phyloP scores from a whole-genome alignment of 2,329 filamentous ascomycete species.

The Xylariaceae sp. region DNA sequence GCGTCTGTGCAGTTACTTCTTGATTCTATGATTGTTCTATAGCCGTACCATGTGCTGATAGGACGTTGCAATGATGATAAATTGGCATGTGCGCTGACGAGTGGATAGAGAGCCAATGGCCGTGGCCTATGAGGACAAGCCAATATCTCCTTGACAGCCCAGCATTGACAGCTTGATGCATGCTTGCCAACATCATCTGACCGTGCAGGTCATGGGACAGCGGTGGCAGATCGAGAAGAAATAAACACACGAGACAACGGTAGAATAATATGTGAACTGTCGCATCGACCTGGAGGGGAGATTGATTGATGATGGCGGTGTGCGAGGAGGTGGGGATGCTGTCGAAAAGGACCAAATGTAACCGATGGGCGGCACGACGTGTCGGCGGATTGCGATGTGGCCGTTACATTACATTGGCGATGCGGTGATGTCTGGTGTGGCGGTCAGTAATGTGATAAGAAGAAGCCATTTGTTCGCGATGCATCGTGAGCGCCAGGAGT shows the following conservation, averaged over 20 bases:
- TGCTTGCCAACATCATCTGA: slow-evolving; percentile 12
- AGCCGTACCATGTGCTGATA: slow-evolving; percentile 23
- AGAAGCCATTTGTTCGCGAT: not conserved
- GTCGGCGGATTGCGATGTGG: slow-evolving; percentile 17
- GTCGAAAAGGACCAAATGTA: slow-evolving; percentile 19
- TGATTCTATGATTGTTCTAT: slow-evolving; percentile 12
- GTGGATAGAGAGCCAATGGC: not conserved
- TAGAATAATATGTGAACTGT: slow-evolving; percentile 16
- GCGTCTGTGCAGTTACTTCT: slow-evolving; percentile 21
- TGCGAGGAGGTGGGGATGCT: slow-evolving; percentile 28
- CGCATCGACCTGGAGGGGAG: slow-evolving; percentile 13
- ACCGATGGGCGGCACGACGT: slow-evolving; percentile 18
- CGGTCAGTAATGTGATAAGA: slow-evolving; percentile 18
- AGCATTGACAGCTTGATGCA: slow-evolving; percentile 5
- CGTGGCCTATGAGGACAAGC: slow-evolving; percentile 6
- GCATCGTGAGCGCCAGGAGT: not conserved
- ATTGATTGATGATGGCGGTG: slow-evolving; percentile 27
- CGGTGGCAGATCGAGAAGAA: not conserved
- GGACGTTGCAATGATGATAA: slow-evolving; percentile 26
- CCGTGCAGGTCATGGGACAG: not conserved
- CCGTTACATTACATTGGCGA: slow-evolving; percentile 25
- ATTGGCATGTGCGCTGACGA: slow-evolving; percentile 26
- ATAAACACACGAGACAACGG: not conserved
- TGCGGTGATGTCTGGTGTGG: slow-evolving; percentile 23
- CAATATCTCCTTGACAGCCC: slow-evolving; percentile 7